phyloP scores from a whole-genome alignment of 176 grass and related monocot genomes.

The Areca catechu region DNA sequence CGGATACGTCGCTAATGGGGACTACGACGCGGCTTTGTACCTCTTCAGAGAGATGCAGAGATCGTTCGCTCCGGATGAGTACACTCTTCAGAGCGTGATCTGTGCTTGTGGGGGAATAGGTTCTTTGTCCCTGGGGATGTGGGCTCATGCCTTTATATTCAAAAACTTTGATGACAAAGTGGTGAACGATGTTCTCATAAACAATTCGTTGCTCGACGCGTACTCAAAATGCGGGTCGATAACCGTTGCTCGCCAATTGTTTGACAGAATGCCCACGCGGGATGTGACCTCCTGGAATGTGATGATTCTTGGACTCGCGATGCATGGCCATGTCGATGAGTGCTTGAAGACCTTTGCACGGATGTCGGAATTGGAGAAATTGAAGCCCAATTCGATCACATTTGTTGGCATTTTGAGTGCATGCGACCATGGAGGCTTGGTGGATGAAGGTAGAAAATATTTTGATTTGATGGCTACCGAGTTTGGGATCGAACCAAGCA shows the following conservation, averaged over 20 bases:
- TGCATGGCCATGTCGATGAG: slow-evolving; percentile 42
- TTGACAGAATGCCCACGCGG: slow-evolving; percentile 54
- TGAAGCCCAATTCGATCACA: slow-evolving; percentile 57
- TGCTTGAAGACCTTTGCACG: slow-evolving; percentile 43
- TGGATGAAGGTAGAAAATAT: slow-evolving; percentile 42
- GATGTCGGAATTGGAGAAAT: slow-evolving; percentile 20
- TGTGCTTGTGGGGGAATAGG: slow-evolving; percentile 48
- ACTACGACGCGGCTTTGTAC: slow-evolving; percentile 43
- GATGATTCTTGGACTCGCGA: slow-evolving; percentile 66
- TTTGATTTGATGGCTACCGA: slow-evolving; percentile 44
- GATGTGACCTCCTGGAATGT: slow-evolving; percentile 76
- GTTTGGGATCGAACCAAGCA: slow-evolving; percentile 40
- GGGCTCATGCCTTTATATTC: slow-evolving; percentile 62
- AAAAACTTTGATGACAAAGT: slow-evolving; percentile 28
- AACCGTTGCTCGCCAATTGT: slow-evolving; percentile 48
- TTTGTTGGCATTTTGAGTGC: slow-evolving; percentile 61
- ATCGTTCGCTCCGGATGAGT: slow-evolving; percentile 44
- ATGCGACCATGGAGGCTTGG: slow-evolving; percentile 63
- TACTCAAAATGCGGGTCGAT: slow-evolving; percentile 73
- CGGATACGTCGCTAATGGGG: slow-evolving; percentile 52
- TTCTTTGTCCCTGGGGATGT: slow-evolving; percentile 57
- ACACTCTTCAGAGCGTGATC: slow-evolving; percentile 77
- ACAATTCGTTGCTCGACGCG: slow-evolving; percentile 70
- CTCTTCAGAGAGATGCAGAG: slow-evolving; percentile 67
- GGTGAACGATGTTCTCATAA: slow-evolving; percentile 56